A percentile compares a stretch with the other conserved stretches of the same genome.
Conservation (phyloP, 2,329 filamentous ascomycete species). For the Penicillium hesseltinei region DNA sequence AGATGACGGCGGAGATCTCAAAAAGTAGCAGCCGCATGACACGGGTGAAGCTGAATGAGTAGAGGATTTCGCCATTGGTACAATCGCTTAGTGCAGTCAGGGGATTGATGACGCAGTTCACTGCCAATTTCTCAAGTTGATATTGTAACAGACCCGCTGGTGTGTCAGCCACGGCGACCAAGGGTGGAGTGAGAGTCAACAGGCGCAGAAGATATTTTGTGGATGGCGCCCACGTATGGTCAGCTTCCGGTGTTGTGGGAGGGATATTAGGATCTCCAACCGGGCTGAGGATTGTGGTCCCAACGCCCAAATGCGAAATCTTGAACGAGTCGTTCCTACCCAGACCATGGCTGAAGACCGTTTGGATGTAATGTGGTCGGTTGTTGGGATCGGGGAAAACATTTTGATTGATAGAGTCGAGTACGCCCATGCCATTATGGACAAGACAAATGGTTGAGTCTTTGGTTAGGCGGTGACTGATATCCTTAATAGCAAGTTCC, state of each 20-base stretch:
- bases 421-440: slow-evolving; percentile 77
- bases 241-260: slow-evolving; percentile 22
- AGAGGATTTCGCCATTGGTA: slow-evolving; percentile 67
- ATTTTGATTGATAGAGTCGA: slow-evolving; percentile 71
- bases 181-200: slow-evolving; percentile 60
- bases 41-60: slow-evolving; percentile 63
- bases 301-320: slow-evolving; percentile 58
- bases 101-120: slow-evolving; percentile 75
- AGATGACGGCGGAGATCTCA: slow-evolving; percentile 72
- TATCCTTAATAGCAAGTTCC: slow-evolving; percentile 61
- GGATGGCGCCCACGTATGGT: slow-evolving; percentile 35
- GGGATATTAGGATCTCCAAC: slow-evolving; percentile 34
- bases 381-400: slow-evolving; percentile 66
- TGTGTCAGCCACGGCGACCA: slow-evolving; percentile 60
- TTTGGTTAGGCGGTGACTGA: slow-evolving; percentile 65
- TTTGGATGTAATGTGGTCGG: slow-evolving; percentile 75
- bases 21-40: slow-evolving; percentile 69
- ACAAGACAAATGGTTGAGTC: slow-evolving; percentile 72
- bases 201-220: slow-evolving; percentile 64
- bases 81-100: slow-evolving; percentile 77
- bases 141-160: slow-evolving; percentile 63
- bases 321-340: slow-evolving; percentile 51
- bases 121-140: slow-evolving; percentile 76
- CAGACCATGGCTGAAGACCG: slow-evolving; percentile 61
- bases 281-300: slow-evolving; percentile 58